Conservation (phyloP, 1,284 basidiomycete genomes). For the Fistulinella cinereoalba region DNA sequence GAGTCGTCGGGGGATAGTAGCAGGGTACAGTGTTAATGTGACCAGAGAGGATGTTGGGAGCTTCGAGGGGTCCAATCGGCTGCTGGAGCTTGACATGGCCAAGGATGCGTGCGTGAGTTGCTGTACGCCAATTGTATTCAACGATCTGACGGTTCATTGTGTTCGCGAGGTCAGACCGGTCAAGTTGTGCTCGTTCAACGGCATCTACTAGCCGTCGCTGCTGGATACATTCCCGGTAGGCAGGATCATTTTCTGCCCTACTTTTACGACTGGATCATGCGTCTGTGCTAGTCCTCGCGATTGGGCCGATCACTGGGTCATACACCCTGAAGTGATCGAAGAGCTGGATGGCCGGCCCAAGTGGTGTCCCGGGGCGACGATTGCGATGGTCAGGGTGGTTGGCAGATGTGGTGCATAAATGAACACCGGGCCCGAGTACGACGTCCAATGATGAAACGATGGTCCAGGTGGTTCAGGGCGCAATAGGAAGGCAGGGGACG, state of each 20-base stretch:
- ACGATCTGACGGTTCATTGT: slow-evolving; percentile 37
- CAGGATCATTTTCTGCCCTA: slow-evolving; percentile 88
- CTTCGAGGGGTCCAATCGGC: slow-evolving; percentile 82
- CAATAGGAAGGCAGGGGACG: too few relatives aligned
- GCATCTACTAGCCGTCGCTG: slow-evolving; percentile 96
- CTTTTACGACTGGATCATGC: slow-evolving; percentile 90
- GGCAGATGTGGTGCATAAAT: too few relatives aligned
- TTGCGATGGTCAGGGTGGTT: too few relatives aligned
- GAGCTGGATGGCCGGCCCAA: slow-evolving; percentile 87
- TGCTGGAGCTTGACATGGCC: slow-evolving; percentile 91
- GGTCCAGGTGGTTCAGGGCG: too few relatives aligned
- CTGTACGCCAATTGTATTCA: slow-evolving; percentile 2
- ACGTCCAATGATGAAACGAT: too few relatives aligned
- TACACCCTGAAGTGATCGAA: slow-evolving; percentile 54
- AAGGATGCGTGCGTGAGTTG: slow-evolving; percentile 80
- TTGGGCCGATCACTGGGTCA: slow-evolving; percentile 61
- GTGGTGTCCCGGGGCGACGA: slow-evolving; percentile 94
- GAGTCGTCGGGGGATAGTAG: slow-evolving; percentile 56
- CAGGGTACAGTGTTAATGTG: slow-evolving; percentile 75
- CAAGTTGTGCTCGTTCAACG: slow-evolving; percentile 95
- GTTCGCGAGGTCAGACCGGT: slow-evolving; percentile 85
- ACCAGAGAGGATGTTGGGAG: slow-evolving; percentile 74
- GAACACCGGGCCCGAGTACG: slow-evolving; percentile 84
- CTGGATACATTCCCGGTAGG: slow-evolving; percentile 84
- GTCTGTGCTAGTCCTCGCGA: slow-evolving; percentile 68